These are phyloP conservation scores for Mycena filopes DNA, from an alignment of 768 basidiomycete genomes.

Conservation along the genomic window DNA sequence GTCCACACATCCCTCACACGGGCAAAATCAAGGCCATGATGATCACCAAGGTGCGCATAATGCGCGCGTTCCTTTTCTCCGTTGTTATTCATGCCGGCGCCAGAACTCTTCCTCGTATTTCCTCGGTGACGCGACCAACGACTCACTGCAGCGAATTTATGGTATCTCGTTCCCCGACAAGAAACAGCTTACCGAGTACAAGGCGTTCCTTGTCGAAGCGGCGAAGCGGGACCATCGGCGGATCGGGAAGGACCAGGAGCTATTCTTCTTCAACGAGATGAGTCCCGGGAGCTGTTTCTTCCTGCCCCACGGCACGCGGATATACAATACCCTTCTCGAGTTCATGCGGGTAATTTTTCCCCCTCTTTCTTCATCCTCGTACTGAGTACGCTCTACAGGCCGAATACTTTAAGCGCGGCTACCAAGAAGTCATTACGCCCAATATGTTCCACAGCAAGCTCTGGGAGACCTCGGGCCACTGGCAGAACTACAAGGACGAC, in stretches of 20 bases:
- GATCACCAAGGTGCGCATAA: constrained; percentile 89
- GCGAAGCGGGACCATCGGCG: constrained; percentile 98
- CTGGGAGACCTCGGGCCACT: constrained; percentile 98
- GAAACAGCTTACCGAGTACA: constrained; percentile 94
- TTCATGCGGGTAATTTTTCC: constrained; percentile 80
- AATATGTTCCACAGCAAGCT: constrained; percentile 97
- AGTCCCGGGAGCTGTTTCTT: constrained; percentile 97
- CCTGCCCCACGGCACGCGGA: constrained; percentile 95
- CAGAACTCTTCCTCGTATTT: constrained; percentile 99
- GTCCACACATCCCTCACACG: constrained; percentile 98
- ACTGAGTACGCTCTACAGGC: constrained; percentile 52
- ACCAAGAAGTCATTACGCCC: constrained; percentile 97
- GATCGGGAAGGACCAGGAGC: constrained; percentile 97
- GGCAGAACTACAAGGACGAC: constrained; percentile 97
- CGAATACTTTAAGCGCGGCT: constrained; percentile 96
- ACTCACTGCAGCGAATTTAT: constrained; percentile 95
- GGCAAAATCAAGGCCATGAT: constrained; percentile 98
- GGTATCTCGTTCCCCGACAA: constrained; percentile 99
- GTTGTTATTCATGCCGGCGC: neutral
- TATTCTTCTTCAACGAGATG: constrained; percentile 98
- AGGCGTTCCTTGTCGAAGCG: constrained; percentile 94
- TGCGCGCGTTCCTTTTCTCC: neutral
- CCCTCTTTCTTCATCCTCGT: constrained; percentile 15
- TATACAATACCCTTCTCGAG: constrained; percentile 94
- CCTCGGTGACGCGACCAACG: constrained; percentile 92